These are phyloP conservation scores for Umbelopsis vinacea DNA, from an alignment of 192 early-diverging fungal species.

Conservation along the genomic window DNA sequence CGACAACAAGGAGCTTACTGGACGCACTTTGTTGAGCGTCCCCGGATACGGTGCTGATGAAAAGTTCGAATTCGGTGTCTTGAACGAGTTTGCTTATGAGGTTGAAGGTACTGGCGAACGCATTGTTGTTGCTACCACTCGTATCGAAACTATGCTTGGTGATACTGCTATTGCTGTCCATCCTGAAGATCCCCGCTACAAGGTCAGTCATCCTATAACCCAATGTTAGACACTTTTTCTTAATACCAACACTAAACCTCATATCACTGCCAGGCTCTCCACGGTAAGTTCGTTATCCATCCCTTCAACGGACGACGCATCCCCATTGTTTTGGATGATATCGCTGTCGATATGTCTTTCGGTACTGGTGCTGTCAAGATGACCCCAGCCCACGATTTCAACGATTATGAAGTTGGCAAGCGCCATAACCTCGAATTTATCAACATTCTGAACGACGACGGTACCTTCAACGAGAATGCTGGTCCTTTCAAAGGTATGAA, in stretches of 20 bases:
- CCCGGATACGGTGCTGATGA: slow-evolving; percentile 93
- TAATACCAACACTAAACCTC: too few relatives aligned
- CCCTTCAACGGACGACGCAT: slow-evolving; percentile 92
- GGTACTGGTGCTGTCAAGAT: slow-evolving; percentile 99
- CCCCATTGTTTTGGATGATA: slow-evolving; percentile 87
- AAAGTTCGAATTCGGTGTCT: slow-evolving; percentile 98
- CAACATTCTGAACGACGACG: slow-evolving; percentile 97
- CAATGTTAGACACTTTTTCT: too few relatives aligned
- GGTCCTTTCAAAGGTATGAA: slow-evolving; percentile 87
- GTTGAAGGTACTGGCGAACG: slow-evolving; percentile 86
- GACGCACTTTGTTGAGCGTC: slow-evolving; percentile 82
- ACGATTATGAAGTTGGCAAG: slow-evolving; percentile 97
- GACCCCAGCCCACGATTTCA: slow-evolving; percentile 97
- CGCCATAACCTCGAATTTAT: slow-evolving; percentile 93
- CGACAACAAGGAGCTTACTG: slow-evolving; percentile 86
- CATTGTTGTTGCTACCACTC: slow-evolving; percentile 96
- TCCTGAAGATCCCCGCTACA: slow-evolving; percentile 91
- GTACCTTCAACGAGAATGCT: slow-evolving; percentile 90
- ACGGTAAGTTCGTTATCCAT: slow-evolving; percentile 92
- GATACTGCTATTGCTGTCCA: slow-evolving; percentile 97
- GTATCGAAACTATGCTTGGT: slow-evolving; percentile 99
- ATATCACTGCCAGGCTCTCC: too few relatives aligned
- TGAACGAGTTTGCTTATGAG: slow-evolving; percentile 93
- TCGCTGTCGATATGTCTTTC: slow-evolving; percentile 87
- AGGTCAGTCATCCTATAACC: slow-evolving; percentile 33